Conservation (phyloP, 345 rosid genomes). For the Corchorus olitorius region DNA sequence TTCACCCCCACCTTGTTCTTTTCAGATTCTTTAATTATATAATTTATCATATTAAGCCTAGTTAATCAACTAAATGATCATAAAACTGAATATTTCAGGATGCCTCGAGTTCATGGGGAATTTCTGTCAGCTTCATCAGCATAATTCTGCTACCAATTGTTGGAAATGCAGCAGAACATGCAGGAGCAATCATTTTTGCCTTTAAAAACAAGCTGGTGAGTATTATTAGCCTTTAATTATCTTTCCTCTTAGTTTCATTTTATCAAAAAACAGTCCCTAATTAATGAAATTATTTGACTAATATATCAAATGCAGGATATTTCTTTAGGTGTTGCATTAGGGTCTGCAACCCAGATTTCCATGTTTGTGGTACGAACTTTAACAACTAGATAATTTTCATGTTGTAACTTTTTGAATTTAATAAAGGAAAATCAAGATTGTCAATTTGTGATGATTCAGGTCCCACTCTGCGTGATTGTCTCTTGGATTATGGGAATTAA, state of each 20-base stretch:
- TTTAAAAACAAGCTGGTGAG: conserved; percentile 88
- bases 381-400: background rate
- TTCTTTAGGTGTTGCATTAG: conserved; percentile 82
- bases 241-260: background rate
- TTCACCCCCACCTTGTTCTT: background rate
- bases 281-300: background rate
- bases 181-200: conserved; percentile 92
- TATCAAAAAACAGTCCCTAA: background rate
- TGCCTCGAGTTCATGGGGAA: conserved; percentile 85
- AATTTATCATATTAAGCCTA: too few relatives aligned
- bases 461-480: conserved; percentile 65
- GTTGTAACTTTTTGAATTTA: too few relatives aligned
- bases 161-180: conserved; percentile 96
- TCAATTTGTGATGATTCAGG: conserved; percentile 36
- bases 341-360: conserved; percentile 84
- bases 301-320: conserved; percentile 58
- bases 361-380: conserved; percentile 69
- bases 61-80: background rate
- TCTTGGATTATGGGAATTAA: conserved; percentile 75
- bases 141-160: conserved; percentile 87
- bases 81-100: conserved; percentile 36
- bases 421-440: background rate
- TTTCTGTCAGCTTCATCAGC: conserved; percentile 88
- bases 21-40: background rate
- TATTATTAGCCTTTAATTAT: background rate